phyloP scores from a whole-genome alignment of 2,329 filamentous ascomycete species.

The Didymella glomerata region DNA sequence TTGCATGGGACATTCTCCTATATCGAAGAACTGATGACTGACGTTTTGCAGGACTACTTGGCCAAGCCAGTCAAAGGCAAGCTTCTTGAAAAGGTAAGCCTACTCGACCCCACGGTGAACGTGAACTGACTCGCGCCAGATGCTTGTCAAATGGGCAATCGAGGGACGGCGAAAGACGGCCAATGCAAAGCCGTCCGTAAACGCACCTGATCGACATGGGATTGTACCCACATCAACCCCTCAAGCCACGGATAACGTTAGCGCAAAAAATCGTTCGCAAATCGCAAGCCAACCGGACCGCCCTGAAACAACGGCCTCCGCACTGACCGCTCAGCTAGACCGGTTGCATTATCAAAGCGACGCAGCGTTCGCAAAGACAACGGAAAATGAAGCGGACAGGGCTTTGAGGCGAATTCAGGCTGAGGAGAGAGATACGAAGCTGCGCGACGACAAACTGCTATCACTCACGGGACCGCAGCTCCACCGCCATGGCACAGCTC shows the following conservation, averaged over 20 bases:
- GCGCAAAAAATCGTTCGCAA: conserved; percentile 42
- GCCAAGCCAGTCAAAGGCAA: conserved; percentile 70
- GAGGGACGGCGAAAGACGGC: conserved; percentile 53
- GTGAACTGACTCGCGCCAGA: conserved; percentile 32
- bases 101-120: conserved; percentile 19
- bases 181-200: conserved; percentile 33
- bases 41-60: conserved; percentile 41
- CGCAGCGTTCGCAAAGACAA: conserved; percentile 51
- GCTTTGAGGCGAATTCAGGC: conserved; percentile 58
- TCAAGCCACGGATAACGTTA: conserved; percentile 28
- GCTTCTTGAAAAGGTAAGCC: conserved; percentile 65
- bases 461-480: conserved; percentile 54
- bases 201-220: conserved; percentile 40
- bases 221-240: conserved; percentile 22
- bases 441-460: conserved; percentile 65
- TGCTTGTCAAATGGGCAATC: conserved; percentile 74
- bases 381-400: conserved; percentile 57
- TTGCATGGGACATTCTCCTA: conserved; percentile 17
- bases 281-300: conserved; percentile 35
- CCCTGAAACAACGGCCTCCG: conserved; percentile 50
- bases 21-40: conserved; percentile 15
- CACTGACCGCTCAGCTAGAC: conserved; percentile 48
- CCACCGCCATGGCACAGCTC: conserved; percentile 32
- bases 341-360: conserved; percentile 50
- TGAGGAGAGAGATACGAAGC: conserved; percentile 63